A percentile compares a stretch with the other conserved stretches of the same genome.
phyloP scores from a whole-genome alignment of 1,139 yeast genomes.

The Pichia terricola region DNA sequence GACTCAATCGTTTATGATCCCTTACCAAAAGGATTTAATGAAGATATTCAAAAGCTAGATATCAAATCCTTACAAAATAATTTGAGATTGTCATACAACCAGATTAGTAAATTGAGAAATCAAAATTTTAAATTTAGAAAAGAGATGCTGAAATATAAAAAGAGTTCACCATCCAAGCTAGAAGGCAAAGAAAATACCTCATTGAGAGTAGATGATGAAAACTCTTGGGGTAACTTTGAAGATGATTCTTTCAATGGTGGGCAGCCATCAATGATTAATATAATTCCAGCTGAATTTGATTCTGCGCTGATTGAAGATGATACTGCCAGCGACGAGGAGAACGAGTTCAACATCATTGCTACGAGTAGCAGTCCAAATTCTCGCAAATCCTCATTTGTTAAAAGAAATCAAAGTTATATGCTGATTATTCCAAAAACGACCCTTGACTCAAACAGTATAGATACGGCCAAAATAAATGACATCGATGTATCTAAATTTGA shows the following conservation, averaged over 20 bases:
- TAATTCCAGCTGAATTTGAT: constrained; percentile 8
- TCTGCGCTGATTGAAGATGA: background rate
- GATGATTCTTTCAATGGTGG: constrained; percentile 19
- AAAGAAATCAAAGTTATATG: background rate
- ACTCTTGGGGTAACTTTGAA: constrained; percentile 29
- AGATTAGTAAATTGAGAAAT: constrained; percentile 45
- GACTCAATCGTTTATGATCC: constrained; percentile 25
- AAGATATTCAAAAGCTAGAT: constrained; percentile 47
- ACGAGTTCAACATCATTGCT: constrained; percentile 33
- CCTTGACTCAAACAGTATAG: background rate
- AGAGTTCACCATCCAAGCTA: constrained; percentile 2
- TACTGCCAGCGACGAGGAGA: constrained; percentile 15
- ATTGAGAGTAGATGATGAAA: constrained; percentile 12
- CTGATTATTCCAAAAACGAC: constrained; percentile 10
- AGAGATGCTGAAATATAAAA: constrained; percentile 3
- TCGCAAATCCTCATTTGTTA: constrained; percentile 3
- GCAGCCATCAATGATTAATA: background rate
- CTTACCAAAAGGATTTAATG: constrained; percentile 14
- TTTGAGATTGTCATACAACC: constrained; percentile 54
- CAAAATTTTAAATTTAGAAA: constrained; percentile 8
- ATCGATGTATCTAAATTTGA: constrained; percentile 4
- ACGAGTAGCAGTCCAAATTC: constrained; percentile 12
- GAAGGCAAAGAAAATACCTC: background rate
- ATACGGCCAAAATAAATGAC: constrained; percentile 1
- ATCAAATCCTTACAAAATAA: constrained; percentile 61